These are phyloP conservation scores for Mycosphaerella sp. DNA, from an alignment of 2,329 filamentous ascomycete genomes.

Conservation along the genomic window DNA sequence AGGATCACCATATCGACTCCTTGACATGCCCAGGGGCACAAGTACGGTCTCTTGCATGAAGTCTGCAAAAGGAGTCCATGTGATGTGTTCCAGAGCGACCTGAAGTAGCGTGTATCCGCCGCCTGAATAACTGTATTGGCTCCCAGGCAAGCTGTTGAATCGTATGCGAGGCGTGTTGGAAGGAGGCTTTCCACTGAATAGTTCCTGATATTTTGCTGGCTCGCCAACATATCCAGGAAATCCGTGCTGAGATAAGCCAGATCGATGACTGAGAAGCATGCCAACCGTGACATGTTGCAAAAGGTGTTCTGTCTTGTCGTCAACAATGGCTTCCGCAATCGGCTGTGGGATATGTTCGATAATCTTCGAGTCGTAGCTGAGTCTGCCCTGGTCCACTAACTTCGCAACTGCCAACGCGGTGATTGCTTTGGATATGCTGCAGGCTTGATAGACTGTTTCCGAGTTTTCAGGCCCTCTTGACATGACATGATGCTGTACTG, in stretches of 20 bases:
- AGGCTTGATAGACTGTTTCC: constrained; percentile 27
- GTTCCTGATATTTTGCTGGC: constrained; percentile 9
- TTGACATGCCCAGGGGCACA: constrained; percentile 23
- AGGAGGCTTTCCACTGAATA: constrained; percentile 19
- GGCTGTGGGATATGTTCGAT: constrained; percentile 14
- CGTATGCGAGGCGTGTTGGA: constrained; percentile 23
- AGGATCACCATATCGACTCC: constrained; percentile 19
- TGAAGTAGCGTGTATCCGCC: constrained; percentile 26
- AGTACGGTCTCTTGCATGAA: constrained; percentile 25
- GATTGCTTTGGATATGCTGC: constrained; percentile 29
- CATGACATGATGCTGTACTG: constrained; percentile 16
- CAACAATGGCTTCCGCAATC: constrained; percentile 11
- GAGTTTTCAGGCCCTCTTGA: constrained; percentile 19
- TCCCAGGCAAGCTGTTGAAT: constrained; percentile 23
- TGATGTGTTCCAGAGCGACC: constrained; percentile 22
- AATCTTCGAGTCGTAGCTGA: constrained; percentile 20
- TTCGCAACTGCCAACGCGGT: constrained; percentile 22
- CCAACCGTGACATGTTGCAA: constrained; percentile 24
- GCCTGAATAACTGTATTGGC: constrained; percentile 25
- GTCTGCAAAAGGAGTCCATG: constrained; percentile 14
- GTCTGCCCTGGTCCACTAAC: constrained; percentile 21
- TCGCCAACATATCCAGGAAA: constrained; percentile 24
- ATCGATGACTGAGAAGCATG: constrained; percentile 25
- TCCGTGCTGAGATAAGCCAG: constrained; percentile 24
- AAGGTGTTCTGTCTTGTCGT: constrained; percentile 16